phyloP scores from a whole-genome alignment of 768 basidiomycete genomes.

The Mycena vulgaris region DNA sequence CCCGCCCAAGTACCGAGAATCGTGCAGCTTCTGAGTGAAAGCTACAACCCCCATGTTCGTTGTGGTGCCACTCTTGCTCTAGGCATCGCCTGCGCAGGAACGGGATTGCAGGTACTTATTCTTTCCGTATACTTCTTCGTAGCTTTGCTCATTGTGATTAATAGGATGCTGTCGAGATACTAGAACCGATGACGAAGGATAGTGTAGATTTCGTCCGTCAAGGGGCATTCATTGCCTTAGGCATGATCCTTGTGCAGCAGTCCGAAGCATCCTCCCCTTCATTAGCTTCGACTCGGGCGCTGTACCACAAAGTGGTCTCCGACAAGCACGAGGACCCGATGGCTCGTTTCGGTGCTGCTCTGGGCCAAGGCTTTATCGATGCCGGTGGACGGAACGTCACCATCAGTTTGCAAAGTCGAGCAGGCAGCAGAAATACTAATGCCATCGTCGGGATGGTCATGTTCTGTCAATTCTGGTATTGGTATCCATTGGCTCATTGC shows the following conservation, averaged over 20 bases:
- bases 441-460: constrained; percentile 98
- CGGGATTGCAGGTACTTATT: constrained; percentile 85
- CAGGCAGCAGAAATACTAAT: constrained; percentile 92
- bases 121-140: not conserved
- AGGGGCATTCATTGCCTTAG: constrained; percentile 94
- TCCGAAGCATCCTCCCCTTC: constrained; percentile 92
- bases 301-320: constrained; percentile 89
- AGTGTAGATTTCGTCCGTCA: constrained; percentile 99
- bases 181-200: constrained; percentile 99
- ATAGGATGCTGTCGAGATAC: constrained; percentile 94
- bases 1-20: constrained; percentile 96
- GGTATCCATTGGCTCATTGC: constrained; percentile 98
- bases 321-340: constrained; percentile 99
- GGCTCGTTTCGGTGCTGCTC: constrained; percentile 96
- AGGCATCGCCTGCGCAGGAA: constrained; percentile 97
- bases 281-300: constrained; percentile 82
- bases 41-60: constrained; percentile 98
- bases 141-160: constrained; percentile 21
- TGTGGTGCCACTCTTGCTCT: constrained; percentile 97
- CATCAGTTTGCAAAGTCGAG: constrained; percentile 92
- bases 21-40: constrained; percentile 96
- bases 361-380: constrained; percentile 98
- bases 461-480: constrained; percentile 99
- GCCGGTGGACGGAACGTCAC: constrained; percentile 98
- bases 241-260: constrained; percentile 97